Evolutionary conservation across 805 yeast genomes (phyloP).

Genomic region (Nakazawaea peltata): DNA sequence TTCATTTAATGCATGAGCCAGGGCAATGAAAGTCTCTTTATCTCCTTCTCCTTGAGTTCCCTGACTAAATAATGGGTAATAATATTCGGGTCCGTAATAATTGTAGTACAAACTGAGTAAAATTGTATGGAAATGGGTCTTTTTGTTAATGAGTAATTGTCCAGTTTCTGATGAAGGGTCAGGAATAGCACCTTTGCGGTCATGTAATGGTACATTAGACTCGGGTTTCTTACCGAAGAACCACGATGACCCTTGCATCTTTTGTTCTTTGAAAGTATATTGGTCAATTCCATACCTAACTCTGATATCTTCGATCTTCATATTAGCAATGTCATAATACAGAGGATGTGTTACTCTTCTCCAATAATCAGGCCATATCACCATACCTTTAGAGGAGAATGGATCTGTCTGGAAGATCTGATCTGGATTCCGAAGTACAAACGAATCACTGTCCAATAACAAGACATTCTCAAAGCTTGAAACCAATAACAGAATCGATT

Average conservation of each 20-base stretch:
- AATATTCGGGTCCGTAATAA: constrained; percentile 50
- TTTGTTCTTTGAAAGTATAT: constrained; percentile 7
- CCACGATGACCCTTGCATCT: constrained; percentile 2
- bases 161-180: constrained; percentile 62
- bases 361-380: constrained; percentile 68
- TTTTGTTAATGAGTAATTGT: constrained; percentile 50
- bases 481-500: constrained; percentile 30
- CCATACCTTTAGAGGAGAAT: constrained; percentile 35
- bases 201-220: constrained; percentile 41
- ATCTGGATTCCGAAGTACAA: constrained; percentile 48
- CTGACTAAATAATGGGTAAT: constrained; percentile 48
- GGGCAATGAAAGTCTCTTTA: constrained; percentile 70
- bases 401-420: constrained; percentile 36
- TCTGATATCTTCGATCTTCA: constrained; percentile 25
- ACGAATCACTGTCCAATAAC: constrained; percentile 36
- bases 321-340: constrained; percentile 46
- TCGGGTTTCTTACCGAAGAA: constrained; percentile 12
- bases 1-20: constrained; percentile 43
- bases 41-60: constrained; percentile 75
- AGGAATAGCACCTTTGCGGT: constrained; percentile 51
- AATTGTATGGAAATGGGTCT: constrained; percentile 43
- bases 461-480: constrained; percentile 41
- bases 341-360: constrained; percentile 54
- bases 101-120: constrained; percentile 53
- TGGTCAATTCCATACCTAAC: constrained; percentile 23